A percentile compares a stretch with the other conserved stretches of the same genome.
phyloP scores from a whole-genome alignment of 345 rosid species.

The Brassica rapa region DNA sequence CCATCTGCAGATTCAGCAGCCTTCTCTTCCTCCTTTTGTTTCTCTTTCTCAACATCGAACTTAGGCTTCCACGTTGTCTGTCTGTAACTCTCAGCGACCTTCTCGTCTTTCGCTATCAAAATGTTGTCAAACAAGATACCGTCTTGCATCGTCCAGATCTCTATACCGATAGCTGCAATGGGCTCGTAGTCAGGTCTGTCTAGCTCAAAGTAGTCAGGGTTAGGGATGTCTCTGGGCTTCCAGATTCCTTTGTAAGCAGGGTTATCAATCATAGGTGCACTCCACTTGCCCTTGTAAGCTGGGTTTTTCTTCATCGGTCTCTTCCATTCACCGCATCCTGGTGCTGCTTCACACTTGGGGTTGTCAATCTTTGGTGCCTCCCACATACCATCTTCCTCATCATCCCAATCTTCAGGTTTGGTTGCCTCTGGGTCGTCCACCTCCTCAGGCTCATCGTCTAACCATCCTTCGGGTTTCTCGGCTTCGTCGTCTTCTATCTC shows the following conservation, averaged over 20 bases:
- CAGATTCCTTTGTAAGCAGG: constrained; percentile 79
- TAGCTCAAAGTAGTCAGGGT: constrained; percentile 72
- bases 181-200: constrained; percentile 71
- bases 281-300: constrained; percentile 89
- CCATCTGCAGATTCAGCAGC: constrained; percentile 50
- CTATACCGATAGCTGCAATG: constrained; percentile 80
- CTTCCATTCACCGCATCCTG: constrained; percentile 93
- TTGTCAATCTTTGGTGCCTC: constrained; percentile 83
- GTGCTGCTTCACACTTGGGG: constrained; percentile 71
- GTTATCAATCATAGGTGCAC: constrained; percentile 68
- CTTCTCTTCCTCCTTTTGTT: constrained; percentile 71
- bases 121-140: constrained; percentile 76
- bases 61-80: constrained; percentile 68
- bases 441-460: constrained; percentile 88
- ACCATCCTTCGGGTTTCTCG: constrained; percentile 88
- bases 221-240: constrained; percentile 78
- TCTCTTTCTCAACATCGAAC: constrained; percentile 68
- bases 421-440: constrained; percentile 82
- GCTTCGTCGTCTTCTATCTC: constrained; percentile 83
- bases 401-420: constrained; percentile 94
- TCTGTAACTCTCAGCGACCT: constrained; percentile 54
- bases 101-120: constrained; percentile 63
- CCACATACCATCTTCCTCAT: constrained; percentile 92
- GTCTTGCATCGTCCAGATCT: constrained; percentile 94
- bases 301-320: constrained; percentile 79